Conservation (phyloP, 148 eudicot genomes). For the Tetragonia tetragonoides region DNA sequence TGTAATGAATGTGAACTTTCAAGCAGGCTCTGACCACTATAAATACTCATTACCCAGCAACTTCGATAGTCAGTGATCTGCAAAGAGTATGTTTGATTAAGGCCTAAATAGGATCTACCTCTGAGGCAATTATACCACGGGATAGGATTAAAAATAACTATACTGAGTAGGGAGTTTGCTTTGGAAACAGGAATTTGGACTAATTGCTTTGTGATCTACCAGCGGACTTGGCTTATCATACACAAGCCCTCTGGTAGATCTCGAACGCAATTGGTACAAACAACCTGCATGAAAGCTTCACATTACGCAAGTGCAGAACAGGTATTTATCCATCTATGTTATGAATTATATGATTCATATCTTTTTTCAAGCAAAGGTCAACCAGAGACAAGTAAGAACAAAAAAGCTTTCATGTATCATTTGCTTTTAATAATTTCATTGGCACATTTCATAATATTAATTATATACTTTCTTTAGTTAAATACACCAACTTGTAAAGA, state of each 20-base stretch:
- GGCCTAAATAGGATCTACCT: too few relatives aligned
- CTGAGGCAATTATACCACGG: too few relatives aligned
- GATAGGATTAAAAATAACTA: too few relatives aligned
- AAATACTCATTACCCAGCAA: neutral
- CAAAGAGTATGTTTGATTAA: neutral
- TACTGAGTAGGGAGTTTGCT: too few relatives aligned
- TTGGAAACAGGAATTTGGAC: neutral
- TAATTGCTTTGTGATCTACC: slow-evolving; percentile 5
- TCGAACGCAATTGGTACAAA: slow-evolving; percentile 9
- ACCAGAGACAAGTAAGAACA: too few relatives aligned
- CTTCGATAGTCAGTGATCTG: neutral
- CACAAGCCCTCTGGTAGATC: neutral
- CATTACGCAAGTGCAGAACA: neutral
- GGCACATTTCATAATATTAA: too few relatives aligned
- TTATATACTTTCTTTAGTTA: too few relatives aligned
- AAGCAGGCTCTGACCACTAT: neutral
- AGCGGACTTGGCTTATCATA: neutral
- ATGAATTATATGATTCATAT: too few relatives aligned
- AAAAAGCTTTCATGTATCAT: too few relatives aligned
- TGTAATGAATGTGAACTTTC: neutral
- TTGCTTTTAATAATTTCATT: too few relatives aligned
- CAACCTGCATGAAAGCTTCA: neutral
- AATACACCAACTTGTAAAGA: too few relatives aligned
- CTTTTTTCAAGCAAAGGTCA: too few relatives aligned
- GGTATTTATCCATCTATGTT: neutral